Conservation (phyloP, 805 yeast genomes). For the Candida andamanensis region DNA sequence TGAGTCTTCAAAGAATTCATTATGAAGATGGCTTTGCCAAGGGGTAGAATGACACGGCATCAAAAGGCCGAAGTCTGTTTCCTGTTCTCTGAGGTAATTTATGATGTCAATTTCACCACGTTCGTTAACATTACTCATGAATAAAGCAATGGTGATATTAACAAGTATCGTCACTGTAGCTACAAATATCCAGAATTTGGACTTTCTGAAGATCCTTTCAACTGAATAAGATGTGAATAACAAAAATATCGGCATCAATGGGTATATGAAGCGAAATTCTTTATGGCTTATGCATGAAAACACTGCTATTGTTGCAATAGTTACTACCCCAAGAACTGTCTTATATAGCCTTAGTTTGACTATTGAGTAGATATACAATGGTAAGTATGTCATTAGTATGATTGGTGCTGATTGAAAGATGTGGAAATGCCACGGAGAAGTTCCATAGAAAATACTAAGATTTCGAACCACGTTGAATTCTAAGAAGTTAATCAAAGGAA, state of each 20-base stretch:
- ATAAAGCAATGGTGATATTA: conserved; percentile 41
- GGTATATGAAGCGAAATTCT: conserved; percentile 86
- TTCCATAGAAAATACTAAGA: conserved; percentile 78
- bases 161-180: conserved; percentile 17
- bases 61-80: conserved; percentile 61
- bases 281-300: conserved; percentile 77
- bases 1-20: conserved; percentile 37
- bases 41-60: conserved; percentile 99
- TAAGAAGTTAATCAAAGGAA: conserved; percentile 67
- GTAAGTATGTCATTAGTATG: conserved; percentile 59
- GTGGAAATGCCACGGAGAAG: conserved; percentile 81
- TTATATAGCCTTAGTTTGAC: conserved; percentile 10
- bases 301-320: conserved; percentile 41
- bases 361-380: conserved; percentile 42
- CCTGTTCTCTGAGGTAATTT: conserved; percentile 39
- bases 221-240: conserved; percentile 44
- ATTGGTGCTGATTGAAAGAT: conserved; percentile 78
- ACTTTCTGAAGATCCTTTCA: conserved; percentile 3
- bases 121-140: conserved; percentile 71
- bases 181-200: conserved; percentile 6
- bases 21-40: conserved; percentile 79
- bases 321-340: conserved; percentile 16
- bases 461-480: conserved; percentile 74
- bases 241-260: conserved; percentile 71
- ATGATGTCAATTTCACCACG: conserved; percentile 76